A percentile compares a stretch with the other conserved stretches of the same genome.
Evolutionary conservation across 371 early-diverging fungal genomes (phyloP).

Genomic region (Lichtheimia ramosa): DNA sequence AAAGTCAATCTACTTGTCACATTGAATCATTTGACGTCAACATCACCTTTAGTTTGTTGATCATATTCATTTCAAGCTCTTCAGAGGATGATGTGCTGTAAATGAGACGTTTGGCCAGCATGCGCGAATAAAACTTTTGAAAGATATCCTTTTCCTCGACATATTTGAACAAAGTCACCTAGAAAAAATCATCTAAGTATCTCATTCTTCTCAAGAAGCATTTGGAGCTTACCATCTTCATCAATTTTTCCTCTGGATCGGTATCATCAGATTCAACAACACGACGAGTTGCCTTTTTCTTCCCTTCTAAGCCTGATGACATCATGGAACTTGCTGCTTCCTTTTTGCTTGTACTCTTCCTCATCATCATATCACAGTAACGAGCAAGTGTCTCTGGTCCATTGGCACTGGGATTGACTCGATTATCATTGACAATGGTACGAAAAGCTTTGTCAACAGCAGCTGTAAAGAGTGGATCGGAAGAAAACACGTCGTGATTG

Average conservation of each 20-base stretch:
- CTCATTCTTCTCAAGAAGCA: not conserved
- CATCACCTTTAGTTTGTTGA: constrained; percentile 68
- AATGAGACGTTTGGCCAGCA: constrained; percentile 87
- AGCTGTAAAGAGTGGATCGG: constrained; percentile 74
- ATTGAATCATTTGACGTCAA: not conserved
- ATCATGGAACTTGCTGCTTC: constrained; percentile 17
- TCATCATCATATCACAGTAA: constrained; percentile 80
- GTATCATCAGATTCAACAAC: constrained; percentile 28
- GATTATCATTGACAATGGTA: constrained; percentile 69
- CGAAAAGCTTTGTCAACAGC: constrained; percentile 87
- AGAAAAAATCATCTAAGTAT: not conserved
- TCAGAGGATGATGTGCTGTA: constrained; percentile 76
- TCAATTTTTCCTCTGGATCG: constrained; percentile 60
- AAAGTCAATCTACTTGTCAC: too few relatives aligned
- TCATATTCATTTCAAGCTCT: constrained; percentile 86
- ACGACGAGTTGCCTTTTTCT: constrained; percentile 28
- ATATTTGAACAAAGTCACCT: constrained; percentile 83
- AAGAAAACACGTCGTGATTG: constrained; percentile 62
- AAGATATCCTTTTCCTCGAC: constrained; percentile 95
- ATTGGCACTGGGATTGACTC: constrained; percentile 47
- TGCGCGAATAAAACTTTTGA: constrained; percentile 90
- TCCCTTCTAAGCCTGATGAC: constrained; percentile 8
- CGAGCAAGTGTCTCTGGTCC: constrained; percentile 80
- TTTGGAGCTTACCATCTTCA: constrained; percentile 33
- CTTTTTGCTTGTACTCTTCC: constrained; percentile 52